Evolutionary conservation across 371 early-diverging fungal species (phyloP).

Genomic region (Mucor racemosus): DNA sequence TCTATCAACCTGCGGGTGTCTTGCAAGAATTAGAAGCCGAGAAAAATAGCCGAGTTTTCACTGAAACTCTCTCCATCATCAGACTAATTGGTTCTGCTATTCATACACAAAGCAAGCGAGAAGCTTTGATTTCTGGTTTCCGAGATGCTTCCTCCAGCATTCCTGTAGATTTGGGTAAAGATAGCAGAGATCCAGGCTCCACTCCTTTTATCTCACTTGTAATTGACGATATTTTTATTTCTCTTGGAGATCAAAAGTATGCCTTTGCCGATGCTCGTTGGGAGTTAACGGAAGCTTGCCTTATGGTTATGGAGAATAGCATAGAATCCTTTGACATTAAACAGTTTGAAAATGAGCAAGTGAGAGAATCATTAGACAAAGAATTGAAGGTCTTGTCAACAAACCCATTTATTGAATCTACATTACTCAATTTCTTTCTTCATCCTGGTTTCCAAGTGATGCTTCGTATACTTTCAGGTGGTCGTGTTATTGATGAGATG

Average conservation of each 20-base stretch:
- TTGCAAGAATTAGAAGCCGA: slow-evolving; percentile 40
- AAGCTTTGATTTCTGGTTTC: slow-evolving; percentile 46
- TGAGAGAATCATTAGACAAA: slow-evolving; percentile 12
- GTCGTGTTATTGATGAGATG: slow-evolving; percentile 68
- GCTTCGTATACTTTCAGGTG: slow-evolving; percentile 78
- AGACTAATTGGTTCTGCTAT: slow-evolving; percentile 75
- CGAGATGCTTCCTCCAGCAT: slow-evolving; percentile 52
- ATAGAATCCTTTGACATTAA: slow-evolving; percentile 75
- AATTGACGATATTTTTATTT: slow-evolving; percentile 80
- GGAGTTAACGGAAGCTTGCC: slow-evolving; percentile 75
- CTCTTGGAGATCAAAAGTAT: slow-evolving; percentile 70
- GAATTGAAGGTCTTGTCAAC: neutral
- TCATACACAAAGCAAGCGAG: slow-evolving; percentile 55
- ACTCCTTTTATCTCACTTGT: slow-evolving; percentile 83
- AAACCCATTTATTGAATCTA: neutral
- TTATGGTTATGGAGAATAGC: slow-evolving; percentile 80
- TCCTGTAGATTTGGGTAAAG: slow-evolving; percentile 62
- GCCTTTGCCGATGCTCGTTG: slow-evolving; percentile 74
- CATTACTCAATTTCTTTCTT: slow-evolving; percentile 31
- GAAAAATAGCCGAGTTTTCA: slow-evolving; percentile 70
- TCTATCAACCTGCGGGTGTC: slow-evolving; percentile 26
- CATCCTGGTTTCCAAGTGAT: slow-evolving; percentile 91
- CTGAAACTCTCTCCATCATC: slow-evolving; percentile 85
- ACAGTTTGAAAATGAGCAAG: slow-evolving; percentile 35
- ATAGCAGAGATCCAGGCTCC: slow-evolving; percentile 71